Base-by-base conservation (phyloP, 2,329 filamentous ascomycete species). In the Venturia asperata region DNA sequence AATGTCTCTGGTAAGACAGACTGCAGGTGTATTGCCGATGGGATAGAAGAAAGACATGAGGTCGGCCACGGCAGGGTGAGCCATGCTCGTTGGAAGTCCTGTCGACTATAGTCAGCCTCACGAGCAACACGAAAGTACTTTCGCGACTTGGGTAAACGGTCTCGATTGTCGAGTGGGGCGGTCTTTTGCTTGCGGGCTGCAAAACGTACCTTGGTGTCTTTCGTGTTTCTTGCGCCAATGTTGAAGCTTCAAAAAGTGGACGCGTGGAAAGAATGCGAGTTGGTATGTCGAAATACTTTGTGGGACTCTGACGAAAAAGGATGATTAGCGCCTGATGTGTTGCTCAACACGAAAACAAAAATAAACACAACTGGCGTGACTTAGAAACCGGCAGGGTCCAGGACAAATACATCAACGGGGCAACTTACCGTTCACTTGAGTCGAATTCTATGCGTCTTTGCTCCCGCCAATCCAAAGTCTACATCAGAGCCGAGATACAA, bases 21-120 rank as follows among this genome's bases (percentile, higher is more conserved):
- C 73, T 5, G 84, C 82, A 3, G 83, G 81, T 0, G 80, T 83
- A 70, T 83, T 83, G 5, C 76, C 77, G 42, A 75, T 68, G 15
- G 77, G 70, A 66, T 77, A 77, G 67, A 77, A 77, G 66, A 71
- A 75, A 6, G 56, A 24, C 37, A 47, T 30, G 11, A 2, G 37
- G 52, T 64, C 52, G 17, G 55, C 37, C 15, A 47, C n/a, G 27
- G 45, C 62, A 19, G 62, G 42, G 24, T 42, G 34, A 55, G 34
- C 34, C 62, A 55, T 47, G 43, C 24, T 63, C 24, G n/a, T 34
- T 34, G 30, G 6, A 34, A 34, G 30, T 34, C 3, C 27, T 56
- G 49, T 30, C 11, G 24, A 47, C 11, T 41, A 15, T 10, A 17
- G 45, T 7, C 5, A 47, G 45, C 21, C 10, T 41, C 10, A 41